Percentiles rank a stretch among this genome's conserved stretches.
Evolutionary conservation across 2,329 filamentous ascomycete genomes (phyloP).

Genomic region (Mollisia scopiformis): DNA sequence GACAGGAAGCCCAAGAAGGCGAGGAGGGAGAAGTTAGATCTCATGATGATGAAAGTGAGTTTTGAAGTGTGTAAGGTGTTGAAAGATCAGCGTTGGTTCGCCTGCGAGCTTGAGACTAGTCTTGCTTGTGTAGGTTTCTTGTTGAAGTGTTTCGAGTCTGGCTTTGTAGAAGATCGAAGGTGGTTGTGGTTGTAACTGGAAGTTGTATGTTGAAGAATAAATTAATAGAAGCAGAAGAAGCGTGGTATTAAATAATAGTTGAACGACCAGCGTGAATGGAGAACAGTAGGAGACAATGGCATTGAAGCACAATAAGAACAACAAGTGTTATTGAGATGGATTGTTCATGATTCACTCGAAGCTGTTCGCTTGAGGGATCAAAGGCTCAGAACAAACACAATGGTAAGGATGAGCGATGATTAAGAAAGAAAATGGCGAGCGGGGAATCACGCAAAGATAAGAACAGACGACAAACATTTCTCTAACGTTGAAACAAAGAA

Average conservation of each 20-base stretch:
- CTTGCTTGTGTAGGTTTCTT: slow-evolving; percentile 3
- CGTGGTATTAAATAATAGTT: slow-evolving; percentile 6
- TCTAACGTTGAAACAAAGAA: slow-evolving; percentile 27
- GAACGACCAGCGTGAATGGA: slow-evolving; percentile 29
- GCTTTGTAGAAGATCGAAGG: neutral
- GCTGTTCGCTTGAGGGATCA: slow-evolving; percentile 13
- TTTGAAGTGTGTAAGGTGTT: slow-evolving; percentile 4
- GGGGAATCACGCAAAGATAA: slow-evolving; percentile 6
- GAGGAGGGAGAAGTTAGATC: neutral
- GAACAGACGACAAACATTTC: slow-evolving; percentile 10
- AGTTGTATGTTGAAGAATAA: neutral
- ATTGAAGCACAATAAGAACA: slow-evolving; percentile 24
- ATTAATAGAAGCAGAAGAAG: neutral
- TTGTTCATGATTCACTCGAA: slow-evolving; percentile 25
- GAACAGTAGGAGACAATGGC: slow-evolving; percentile 21
- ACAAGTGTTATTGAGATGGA: slow-evolving; percentile 19
- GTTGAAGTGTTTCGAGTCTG: slow-evolving; percentile 1
- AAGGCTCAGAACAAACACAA: slow-evolving; percentile 23
- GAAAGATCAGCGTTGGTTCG: slow-evolving; percentile 17
- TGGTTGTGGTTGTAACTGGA: slow-evolving; percentile 1
- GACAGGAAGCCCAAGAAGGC: slow-evolving; percentile 25
- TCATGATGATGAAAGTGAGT: slow-evolving; percentile 1
- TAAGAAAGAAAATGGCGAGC: slow-evolving; percentile 12
- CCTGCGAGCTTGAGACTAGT: slow-evolving; percentile 19
- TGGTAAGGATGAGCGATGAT: slow-evolving; percentile 17